Percentiles rank a stretch among this genome's conserved stretches.
Conservation (phyloP, 352 stramenopile genomes). For the Phytophthora lateralis region DNA sequence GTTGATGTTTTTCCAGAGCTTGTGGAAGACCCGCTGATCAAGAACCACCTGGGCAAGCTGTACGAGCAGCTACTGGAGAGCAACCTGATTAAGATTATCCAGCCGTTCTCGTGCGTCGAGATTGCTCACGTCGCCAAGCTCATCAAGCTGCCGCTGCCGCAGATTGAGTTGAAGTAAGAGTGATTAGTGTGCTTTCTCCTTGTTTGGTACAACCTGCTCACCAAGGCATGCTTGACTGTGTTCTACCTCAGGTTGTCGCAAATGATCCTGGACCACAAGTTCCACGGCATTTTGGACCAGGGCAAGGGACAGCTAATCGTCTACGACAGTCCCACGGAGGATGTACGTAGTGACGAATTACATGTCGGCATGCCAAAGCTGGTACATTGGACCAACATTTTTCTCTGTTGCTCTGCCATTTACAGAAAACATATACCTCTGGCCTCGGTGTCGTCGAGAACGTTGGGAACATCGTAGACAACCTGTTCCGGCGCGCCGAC, state of each 20-base stretch:
- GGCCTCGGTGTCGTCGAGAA: conserved; percentile 97
- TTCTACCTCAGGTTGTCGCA: conserved; percentile 93
- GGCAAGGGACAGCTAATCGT: conserved; percentile 99
- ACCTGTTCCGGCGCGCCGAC: conserved; percentile 90
- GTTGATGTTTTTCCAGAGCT: conserved; percentile 58
- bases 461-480: conserved; percentile 96
- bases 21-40: conserved; percentile 86
- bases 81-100: conserved; percentile 99
- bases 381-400: conserved; percentile 1
- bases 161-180: conserved; percentile 86
- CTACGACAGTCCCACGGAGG: conserved; percentile 93
- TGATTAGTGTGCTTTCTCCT: not conserved
- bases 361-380: not conserved
- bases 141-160: conserved; percentile 94
- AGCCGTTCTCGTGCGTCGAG: conserved; percentile 97
- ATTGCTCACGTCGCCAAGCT: conserved; percentile 96
- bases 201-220: not conserved
- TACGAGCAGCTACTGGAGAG: conserved; percentile 98
- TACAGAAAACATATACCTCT: conserved; percentile 91
- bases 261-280: conserved; percentile 99
- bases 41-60: conserved; percentile 96
- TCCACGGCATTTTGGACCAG: conserved; percentile 99
- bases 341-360: conserved; percentile 67
- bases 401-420: conserved; percentile 10
- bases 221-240: not conserved